These are phyloP conservation scores for Ceratobasidium sp. DNA, from an alignment of 1,284 basidiomycete genomes.

Conservation along the genomic window DNA sequence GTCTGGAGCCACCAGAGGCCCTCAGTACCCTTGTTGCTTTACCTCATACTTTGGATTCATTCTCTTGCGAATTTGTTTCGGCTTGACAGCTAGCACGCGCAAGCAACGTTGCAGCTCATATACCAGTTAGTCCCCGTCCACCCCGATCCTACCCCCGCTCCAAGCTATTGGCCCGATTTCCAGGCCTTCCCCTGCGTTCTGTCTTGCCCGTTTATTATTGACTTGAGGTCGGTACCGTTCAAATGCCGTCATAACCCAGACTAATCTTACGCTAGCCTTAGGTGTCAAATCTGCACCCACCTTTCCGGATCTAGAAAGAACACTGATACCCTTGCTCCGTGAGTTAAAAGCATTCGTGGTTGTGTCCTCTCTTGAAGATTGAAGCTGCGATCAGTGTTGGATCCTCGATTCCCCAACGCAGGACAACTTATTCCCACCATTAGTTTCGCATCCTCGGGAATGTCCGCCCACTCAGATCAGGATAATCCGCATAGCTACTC, in stretches of 20 bases:
- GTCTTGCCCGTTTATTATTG: not conserved
- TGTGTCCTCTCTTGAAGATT: not conserved
- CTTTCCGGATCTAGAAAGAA: not conserved
- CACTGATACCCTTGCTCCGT: not conserved
- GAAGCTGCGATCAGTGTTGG: conserved; percentile 13
- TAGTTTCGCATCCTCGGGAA: not conserved
- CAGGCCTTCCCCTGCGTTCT: not conserved
- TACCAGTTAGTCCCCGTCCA: not conserved
- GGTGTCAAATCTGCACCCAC: not conserved
- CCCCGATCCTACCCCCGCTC: not conserved
- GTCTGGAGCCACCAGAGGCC: not conserved
- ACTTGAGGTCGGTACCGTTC: not conserved
- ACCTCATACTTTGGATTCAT: not conserved
- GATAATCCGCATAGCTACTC: not conserved
- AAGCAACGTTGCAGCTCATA: conserved; percentile 7
- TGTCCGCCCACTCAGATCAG: not conserved
- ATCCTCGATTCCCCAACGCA: not conserved
- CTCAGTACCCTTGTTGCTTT: not conserved
- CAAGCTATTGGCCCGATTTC: not conserved
- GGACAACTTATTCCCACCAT: conserved; percentile 4
- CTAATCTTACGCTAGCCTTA: not conserved
- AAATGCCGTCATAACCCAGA: not conserved
- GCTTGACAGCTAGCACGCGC: conserved; percentile 17
- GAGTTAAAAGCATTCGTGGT: not conserved
- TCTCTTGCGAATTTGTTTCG: not conserved